These are phyloP conservation scores for Claviceps digitariae DNA, from an alignment of 2,329 filamentous ascomycete species.

Conservation along the genomic window DNA sequence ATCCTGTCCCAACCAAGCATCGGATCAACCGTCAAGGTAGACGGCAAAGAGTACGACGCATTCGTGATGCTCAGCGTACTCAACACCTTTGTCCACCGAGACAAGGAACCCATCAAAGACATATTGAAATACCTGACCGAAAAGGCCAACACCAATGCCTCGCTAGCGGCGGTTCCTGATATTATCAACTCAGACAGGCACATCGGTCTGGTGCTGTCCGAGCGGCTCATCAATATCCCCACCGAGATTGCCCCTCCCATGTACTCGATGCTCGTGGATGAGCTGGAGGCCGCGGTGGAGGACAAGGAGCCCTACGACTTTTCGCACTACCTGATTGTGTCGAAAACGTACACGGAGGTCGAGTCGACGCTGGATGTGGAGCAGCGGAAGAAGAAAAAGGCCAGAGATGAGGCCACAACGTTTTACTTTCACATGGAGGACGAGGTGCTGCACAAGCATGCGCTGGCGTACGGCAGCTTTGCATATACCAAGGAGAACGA, in stretches of 20 bases:
- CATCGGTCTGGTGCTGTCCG: slow-evolving; percentile 77
- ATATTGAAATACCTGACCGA: slow-evolving; percentile 58
- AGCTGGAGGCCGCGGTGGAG: slow-evolving; percentile 76
- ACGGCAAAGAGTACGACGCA: slow-evolving; percentile 81
- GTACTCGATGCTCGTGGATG: slow-evolving; percentile 87
- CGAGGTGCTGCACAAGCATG: slow-evolving; percentile 70
- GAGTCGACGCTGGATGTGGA: slow-evolving; percentile 64
- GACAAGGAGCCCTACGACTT: slow-evolving; percentile 90
- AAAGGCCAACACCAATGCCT: slow-evolving; percentile 37
- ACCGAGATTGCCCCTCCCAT: slow-evolving; percentile 82
- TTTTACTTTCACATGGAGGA: slow-evolving; percentile 97
- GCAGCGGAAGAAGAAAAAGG: slow-evolving; percentile 48
- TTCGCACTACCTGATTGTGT: slow-evolving; percentile 81
- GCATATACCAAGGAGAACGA: slow-evolving; percentile 73
- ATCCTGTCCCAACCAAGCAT: slow-evolving; percentile 78
- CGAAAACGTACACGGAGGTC: slow-evolving; percentile 85
- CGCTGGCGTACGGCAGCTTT: slow-evolving; percentile 55
- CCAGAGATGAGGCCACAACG: slow-evolving; percentile 42
- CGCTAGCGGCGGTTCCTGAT: slow-evolving; percentile 42
- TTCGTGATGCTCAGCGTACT: slow-evolving; percentile 86
- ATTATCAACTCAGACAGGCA: slow-evolving; percentile 43
- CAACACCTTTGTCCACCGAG: slow-evolving; percentile 66
- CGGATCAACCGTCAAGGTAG: slow-evolving; percentile 93
- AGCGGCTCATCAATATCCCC: slow-evolving; percentile 95
- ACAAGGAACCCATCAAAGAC: slow-evolving; percentile 57